Base-by-base conservation (phyloP, 2,329 filamentous ascomycete genomes). In the Tolypocladium guangdongense region DNA sequence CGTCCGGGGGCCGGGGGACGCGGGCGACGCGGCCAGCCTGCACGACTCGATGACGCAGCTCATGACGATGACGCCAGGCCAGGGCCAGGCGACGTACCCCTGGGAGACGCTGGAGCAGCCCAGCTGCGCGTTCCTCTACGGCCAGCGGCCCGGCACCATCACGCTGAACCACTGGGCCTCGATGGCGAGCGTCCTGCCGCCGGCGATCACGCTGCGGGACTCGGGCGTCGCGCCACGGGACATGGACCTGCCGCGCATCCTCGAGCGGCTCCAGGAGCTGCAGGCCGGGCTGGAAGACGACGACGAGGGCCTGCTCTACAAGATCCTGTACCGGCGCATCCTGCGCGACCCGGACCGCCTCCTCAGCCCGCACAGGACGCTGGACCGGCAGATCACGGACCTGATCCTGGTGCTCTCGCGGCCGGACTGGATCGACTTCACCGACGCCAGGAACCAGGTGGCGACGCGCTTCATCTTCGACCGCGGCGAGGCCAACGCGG, bases 51-150 rank as follows among this genome's bases (percentile, higher is more conserved):
- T 82, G 79, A 75, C 71, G 10, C 76, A 81, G 66, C 74, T 82
- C 60, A 81, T 80, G 73, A 81, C 78, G 2, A 66, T 82, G 30
- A 68, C 78, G 16, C 69, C 74, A 54, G 73, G 74, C 4, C 60
- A 66, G 0, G 71, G 70, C 5, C 62, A 69, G 18, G 71, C 78
- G 46, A 63, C 65, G 3, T 65, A 73, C 55, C 84, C 83, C 2
- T 89, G 83, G 86, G 80, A 86, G 57, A 84, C 86, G 1, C 72
- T 90, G 30, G 87, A 90, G 63, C 85, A 89, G 62, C 87, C 87
- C 5, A 88, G 84, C 64, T 82, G 83, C 66, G 76, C 82, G 0
- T 87, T 86, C 64, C 80, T 77, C 58, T 86, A 82, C 65, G 87
- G 87, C 14, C 72, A 73, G 50, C 74, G 80, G 24, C 81, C 85